Evolutionary conservation across 2,329 filamentous ascomycete genomes (phyloP), one percentile per base, ranked within the genome.

Genomic region (Xylaria sp.): DNA sequence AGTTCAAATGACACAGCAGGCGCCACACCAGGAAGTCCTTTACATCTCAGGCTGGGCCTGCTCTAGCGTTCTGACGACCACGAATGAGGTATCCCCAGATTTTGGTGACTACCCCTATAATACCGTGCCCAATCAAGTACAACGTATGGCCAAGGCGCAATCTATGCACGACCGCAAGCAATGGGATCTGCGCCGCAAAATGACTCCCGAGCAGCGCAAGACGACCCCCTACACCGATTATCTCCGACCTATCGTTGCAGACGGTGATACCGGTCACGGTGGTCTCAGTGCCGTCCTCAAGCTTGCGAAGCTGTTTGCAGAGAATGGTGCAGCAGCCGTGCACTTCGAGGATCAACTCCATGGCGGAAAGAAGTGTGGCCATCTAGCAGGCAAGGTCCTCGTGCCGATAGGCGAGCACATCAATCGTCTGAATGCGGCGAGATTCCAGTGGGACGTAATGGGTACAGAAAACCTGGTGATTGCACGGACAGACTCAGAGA

Each of bases 41-140:
- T 99, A 99, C 76, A 82, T 99, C 64, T 97, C 92, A 0, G 94
- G 94, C 63, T 99, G 94, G 94, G 94, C 94, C 4, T 97, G 94
- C 77, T 97, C 93, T 0, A 93, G 92, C 0, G 85, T 96, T 18
- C 80, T 99, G 51, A 97, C 93, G 3, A 88, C 87, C 8, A 97
- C 94, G 44, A 97, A 99, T 77, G 94, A 99, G 74, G 94, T 99
- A 34, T 97, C 92, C 0, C 90, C 94, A 49, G 94, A 99, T 74
- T 96, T 97, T 77, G 94, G 94, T 70, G 94, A 99, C 76, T 99
- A 99, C 74, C 94, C 94, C 0, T 99, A 99, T 79, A 97, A 97
- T 73, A 99, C 94, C 0, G 94, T 99, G 3, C 94, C 94, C 7
- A 97, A 97, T 76, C 94, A 97, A 74, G 94, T 99, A 3, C 92